Conservation (phyloP, 108 stramenopile species). For the Cyclotella atomus region DNA sequence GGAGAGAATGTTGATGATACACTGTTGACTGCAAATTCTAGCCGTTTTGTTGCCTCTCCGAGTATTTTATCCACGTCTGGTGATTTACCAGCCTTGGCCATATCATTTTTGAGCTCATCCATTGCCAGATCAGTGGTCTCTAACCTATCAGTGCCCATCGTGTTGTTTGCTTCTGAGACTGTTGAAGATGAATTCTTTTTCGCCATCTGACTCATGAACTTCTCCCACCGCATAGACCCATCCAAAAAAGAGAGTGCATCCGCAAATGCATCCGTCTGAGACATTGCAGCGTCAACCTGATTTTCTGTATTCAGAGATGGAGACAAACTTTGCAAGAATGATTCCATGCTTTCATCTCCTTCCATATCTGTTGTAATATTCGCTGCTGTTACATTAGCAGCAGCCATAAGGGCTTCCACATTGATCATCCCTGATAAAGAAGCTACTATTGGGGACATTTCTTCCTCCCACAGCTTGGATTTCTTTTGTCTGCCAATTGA, state of each 20-base stretch:
- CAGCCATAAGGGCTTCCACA: constrained; percentile 43
- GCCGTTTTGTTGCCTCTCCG: constrained; percentile 55
- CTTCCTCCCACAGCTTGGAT: constrained; percentile 25
- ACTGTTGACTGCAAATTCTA: constrained; percentile 60
- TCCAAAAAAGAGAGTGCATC: constrained; percentile 47
- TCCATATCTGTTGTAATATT: constrained; percentile 4
- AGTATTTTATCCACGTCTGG: constrained; percentile 49
- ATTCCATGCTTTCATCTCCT: constrained; percentile 17
- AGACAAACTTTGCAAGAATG: constrained; percentile 10
- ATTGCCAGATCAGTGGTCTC: neutral
- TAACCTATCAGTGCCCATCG: too few relatives aligned
- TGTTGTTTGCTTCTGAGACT: constrained; percentile 34
- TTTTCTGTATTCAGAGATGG: constrained; percentile 1
- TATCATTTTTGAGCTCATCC: constrained; percentile 12
- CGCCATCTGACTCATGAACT: too few relatives aligned
- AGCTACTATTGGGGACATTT: constrained; percentile 45
- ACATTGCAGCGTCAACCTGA: neutral
- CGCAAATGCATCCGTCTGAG: neutral
- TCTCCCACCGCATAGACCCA: constrained; percentile 43
- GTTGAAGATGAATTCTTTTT: too few relatives aligned
- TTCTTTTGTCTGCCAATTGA: constrained; percentile 12
- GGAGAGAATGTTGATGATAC: constrained; percentile 51
- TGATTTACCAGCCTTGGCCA: neutral
- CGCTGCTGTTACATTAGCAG: constrained; percentile 13
- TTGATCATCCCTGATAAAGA: constrained; percentile 46